phyloP scores from a whole-genome alignment of 768 basidiomycete species.

The Arthromyces matolae region DNA sequence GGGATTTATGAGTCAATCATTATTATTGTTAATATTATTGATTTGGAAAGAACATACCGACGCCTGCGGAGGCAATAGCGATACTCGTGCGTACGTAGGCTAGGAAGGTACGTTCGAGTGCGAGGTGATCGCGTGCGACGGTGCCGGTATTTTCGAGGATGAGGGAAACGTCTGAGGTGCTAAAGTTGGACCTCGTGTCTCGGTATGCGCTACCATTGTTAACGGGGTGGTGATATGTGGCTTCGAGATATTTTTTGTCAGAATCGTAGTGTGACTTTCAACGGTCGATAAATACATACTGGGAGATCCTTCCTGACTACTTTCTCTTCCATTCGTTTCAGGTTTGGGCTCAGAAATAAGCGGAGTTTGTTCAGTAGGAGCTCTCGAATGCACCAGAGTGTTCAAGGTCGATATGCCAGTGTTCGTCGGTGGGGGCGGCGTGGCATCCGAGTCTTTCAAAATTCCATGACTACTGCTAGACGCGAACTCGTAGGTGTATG shows the following conservation, averaged over 20 bases:
- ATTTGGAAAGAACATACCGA: conserved; percentile 23
- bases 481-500: background rate
- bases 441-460: background rate
- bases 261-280: no score
- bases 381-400: no score
- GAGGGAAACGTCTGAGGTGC: conserved; percentile 3
- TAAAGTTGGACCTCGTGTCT: no score
- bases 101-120: conserved; percentile 47
- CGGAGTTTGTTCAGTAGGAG: conserved; percentile 2
- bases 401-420: no score
- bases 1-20: background rate
- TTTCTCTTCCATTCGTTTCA: background rate
- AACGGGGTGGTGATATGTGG: no score
- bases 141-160: conserved; percentile 43
- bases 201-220: no score
- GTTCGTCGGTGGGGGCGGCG: no score
- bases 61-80: conserved; percentile 41
- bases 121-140: conserved; percentile 51
- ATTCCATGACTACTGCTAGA: conserved; percentile 1
- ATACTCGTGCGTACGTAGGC: conserved; percentile 51
- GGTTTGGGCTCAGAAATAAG: background rate
- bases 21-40: background rate
- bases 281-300: no score
- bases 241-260: no score
- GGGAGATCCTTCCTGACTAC: background rate